Conservation (phyloP, 441 rosid species). For the Gossypium davidsonii region DNA sequence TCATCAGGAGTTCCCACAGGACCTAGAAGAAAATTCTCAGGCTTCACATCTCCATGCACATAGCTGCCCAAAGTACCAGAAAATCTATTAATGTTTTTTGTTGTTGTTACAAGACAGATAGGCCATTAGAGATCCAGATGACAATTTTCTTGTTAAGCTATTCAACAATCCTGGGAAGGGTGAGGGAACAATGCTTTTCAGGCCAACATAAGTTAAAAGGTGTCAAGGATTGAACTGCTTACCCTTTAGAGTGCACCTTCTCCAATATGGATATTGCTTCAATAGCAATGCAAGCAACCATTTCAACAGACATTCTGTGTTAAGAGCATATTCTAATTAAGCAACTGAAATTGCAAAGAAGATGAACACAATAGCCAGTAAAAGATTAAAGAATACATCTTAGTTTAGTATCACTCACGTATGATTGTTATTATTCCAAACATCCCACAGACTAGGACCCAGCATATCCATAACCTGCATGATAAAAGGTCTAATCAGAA, state of each 20-base stretch:
- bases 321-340: slow-evolving; percentile 9
- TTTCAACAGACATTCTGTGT: slow-evolving; percentile 55
- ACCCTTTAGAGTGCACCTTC: slow-evolving; percentile 68
- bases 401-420: slow-evolving; percentile 33
- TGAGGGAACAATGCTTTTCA: neutral
- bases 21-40: slow-evolving; percentile 66
- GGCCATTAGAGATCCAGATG: slow-evolving; percentile 1
- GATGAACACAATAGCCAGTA: neutral
- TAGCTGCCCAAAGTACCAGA: slow-evolving; percentile 27
- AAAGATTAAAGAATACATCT: neutral
- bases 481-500: slow-evolving; percentile 8
- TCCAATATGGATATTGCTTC: slow-evolving; percentile 76
- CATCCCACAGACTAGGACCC: slow-evolving; percentile 80
- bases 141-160: neutral
- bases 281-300: slow-evolving; percentile 77
- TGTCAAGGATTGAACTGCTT: slow-evolving; percentile 13
- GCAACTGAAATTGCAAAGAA: slow-evolving; percentile 1
- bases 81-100: neutral
- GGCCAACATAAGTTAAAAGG: slow-evolving; percentile 1
- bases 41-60: slow-evolving; percentile 75
- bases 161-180: neutral
- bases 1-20: slow-evolving; percentile 45
- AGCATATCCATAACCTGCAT: slow-evolving; percentile 71
- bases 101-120: neutral
- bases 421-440: slow-evolving; percentile 59